These are phyloP conservation scores for Spergularia bocconei DNA, from an alignment of 148 eudicot genomes.

Conservation along the genomic window DNA sequence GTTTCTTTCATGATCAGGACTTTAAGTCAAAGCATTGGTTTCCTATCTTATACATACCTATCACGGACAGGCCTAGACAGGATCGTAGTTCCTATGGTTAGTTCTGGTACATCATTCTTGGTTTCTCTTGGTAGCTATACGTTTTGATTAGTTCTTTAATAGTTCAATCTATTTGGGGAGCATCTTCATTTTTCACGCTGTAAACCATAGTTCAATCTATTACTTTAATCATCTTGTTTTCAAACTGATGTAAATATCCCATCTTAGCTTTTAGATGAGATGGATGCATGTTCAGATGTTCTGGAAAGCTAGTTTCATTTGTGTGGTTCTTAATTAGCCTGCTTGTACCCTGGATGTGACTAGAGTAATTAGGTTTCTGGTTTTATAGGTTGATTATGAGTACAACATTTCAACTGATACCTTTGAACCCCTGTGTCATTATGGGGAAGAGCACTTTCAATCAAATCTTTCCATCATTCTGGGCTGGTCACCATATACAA, in stretches of 20 bases:
- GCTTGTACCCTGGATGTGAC: neutral
- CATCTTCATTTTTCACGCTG: too few species aligned
- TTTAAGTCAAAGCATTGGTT: conserved; percentile 85
- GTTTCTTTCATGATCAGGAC: conserved; percentile 47
- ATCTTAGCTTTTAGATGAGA: neutral
- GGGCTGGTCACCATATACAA: conserved; percentile 84
- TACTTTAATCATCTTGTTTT: neutral
- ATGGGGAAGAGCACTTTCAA: conserved; percentile 38
- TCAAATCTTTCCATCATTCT: conserved; percentile 59
- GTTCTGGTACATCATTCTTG: conserved; percentile 22
- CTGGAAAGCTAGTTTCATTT: neutral
- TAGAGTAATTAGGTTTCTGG: neutral
- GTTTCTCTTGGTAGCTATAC: too few species aligned
- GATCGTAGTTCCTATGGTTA: conserved; percentile 96
- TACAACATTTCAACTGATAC: conserved; percentile 39
- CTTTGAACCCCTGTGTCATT: conserved; percentile 37
- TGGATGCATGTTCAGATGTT: neutral
- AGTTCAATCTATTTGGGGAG: too few species aligned
- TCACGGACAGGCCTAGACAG: conserved; percentile 66
- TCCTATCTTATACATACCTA: conserved; percentile 82
- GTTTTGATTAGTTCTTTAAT: too few species aligned
- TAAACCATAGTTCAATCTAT: too few species aligned
- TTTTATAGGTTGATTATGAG: conserved; percentile 75
- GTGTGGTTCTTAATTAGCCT: neutral
- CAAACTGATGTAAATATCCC: neutral